Percentiles rank a stretch among this genome's conserved stretches.
Conservation (phyloP, 2,329 filamentous ascomycete species). For the Fusarium chlamydosporum region DNA sequence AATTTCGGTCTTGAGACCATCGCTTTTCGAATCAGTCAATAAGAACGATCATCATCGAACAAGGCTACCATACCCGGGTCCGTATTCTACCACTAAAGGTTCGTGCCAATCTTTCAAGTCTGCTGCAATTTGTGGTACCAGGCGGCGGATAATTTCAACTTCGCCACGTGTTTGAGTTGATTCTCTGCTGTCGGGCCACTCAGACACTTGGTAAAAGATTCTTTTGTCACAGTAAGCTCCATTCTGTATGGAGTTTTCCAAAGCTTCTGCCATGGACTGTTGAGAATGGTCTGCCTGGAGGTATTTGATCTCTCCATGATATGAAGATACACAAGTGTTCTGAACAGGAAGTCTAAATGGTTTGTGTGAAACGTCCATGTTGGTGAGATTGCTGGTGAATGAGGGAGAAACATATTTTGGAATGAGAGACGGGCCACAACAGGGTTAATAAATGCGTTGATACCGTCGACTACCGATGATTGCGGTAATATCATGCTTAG, state of each 20-base stretch:
- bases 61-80: not conserved
- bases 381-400: not conserved
- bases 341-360: not conserved
- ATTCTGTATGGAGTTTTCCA: not conserved
- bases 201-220: not conserved
- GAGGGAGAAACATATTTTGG: not conserved
- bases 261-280: not conserved
- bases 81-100: not conserved
- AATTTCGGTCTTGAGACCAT: not conserved
- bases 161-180: not conserved
- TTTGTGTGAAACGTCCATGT: not conserved
- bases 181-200: not conserved
- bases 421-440: not conserved
- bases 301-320: not conserved
- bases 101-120: not conserved
- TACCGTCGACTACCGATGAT: not conserved
- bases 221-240: not conserved
- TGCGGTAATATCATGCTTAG: not conserved
- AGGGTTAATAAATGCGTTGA: not conserved
- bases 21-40: not conserved
- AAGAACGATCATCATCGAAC: not conserved
- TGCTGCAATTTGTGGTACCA: not conserved
- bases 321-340: not conserved
- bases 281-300: not conserved
- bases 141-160: not conserved